A percentile compares a stretch with the other conserved stretches of the same genome.
Evolutionary conservation across 345 rosid genomes (phyloP).

Genomic region (Mercurialis annua): DNA sequence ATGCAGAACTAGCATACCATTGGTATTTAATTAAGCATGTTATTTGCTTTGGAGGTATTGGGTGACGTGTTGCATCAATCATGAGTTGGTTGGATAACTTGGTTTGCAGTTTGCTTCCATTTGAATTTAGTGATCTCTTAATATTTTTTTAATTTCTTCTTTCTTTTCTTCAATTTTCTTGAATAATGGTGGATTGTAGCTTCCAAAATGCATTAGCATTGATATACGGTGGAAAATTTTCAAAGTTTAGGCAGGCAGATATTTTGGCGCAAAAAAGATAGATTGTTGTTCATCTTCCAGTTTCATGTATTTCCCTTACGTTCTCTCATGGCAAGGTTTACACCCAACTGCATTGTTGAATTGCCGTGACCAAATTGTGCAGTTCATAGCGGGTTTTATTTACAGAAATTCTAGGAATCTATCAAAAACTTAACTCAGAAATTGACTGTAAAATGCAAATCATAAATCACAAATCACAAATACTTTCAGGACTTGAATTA

Average conservation of each 20-base stretch:
- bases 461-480: too few species aligned
- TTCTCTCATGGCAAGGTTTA: too few species aligned
- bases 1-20: background rate
- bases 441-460: too few species aligned
- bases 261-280: background rate
- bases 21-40: background rate
- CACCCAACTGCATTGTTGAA: too few species aligned
- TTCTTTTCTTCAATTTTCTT: background rate
- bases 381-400: too few species aligned
- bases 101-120: background rate
- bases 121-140: background rate
- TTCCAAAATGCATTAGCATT: background rate
- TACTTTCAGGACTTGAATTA: too few species aligned
- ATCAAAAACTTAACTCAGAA: too few species aligned
- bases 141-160: background rate
- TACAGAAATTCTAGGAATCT: too few species aligned
- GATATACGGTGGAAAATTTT: background rate
- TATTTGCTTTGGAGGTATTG: slow-evolving; percentile 6
- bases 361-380: too few species aligned
- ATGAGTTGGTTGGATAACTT: background rate
- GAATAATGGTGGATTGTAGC: background rate
- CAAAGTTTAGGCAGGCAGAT: too few species aligned
- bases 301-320: too few species aligned
- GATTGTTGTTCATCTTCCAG: too few species aligned
- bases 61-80: background rate